Percentiles rank a stretch among this genome's conserved stretches.
These are phyloP conservation scores for Xylariaceae sp. DNA, from an alignment of 2,329 filamentous ascomycete species.

Conservation along the genomic window DNA sequence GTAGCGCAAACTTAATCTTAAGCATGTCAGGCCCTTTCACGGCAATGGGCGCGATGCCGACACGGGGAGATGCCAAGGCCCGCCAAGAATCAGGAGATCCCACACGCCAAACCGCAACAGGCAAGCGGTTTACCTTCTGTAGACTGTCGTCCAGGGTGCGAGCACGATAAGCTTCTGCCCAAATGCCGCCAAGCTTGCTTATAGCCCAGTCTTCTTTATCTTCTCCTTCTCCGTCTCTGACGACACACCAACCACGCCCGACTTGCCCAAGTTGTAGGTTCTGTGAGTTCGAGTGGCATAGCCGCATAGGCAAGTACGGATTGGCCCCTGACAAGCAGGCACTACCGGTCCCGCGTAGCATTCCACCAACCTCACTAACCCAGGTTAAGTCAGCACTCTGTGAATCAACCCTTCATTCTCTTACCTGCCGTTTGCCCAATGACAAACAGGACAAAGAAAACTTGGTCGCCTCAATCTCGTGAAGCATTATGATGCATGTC, in stretches of 20 bases:
- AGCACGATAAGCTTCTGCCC: constrained; percentile 15
- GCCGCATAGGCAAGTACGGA: no score
- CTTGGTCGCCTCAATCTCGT: no score
- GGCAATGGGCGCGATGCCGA: constrained; percentile 8
- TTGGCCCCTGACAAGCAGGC: no score
- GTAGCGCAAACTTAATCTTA: constrained; percentile 1
- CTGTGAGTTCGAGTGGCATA: no score
- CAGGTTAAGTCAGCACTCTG: no score
- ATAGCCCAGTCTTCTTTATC: constrained; percentile 11
- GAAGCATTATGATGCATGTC: no score
- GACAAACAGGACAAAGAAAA: no score
- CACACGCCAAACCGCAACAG: constrained; percentile 11
- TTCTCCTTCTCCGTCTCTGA: constrained; percentile 4
- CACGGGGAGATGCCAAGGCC: constrained; percentile 3
- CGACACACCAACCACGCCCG: constrained; percentile 1
- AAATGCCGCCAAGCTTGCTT: constrained; percentile 9
- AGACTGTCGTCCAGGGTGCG: neutral
- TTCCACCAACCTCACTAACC: no score
- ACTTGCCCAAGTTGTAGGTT: no score
- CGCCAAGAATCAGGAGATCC: constrained; percentile 15
- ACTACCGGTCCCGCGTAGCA: no score
- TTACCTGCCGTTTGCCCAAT: no score
- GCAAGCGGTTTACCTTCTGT: constrained; percentile 10
- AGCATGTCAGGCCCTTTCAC: neutral
- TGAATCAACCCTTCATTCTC: no score